A percentile compares a stretch with the other conserved stretches of the same genome.
These are phyloP conservation scores for Penicillium roqueforti DNA, from an alignment of 495 filamentous ascomycete genomes.

Conservation along the genomic window DNA sequence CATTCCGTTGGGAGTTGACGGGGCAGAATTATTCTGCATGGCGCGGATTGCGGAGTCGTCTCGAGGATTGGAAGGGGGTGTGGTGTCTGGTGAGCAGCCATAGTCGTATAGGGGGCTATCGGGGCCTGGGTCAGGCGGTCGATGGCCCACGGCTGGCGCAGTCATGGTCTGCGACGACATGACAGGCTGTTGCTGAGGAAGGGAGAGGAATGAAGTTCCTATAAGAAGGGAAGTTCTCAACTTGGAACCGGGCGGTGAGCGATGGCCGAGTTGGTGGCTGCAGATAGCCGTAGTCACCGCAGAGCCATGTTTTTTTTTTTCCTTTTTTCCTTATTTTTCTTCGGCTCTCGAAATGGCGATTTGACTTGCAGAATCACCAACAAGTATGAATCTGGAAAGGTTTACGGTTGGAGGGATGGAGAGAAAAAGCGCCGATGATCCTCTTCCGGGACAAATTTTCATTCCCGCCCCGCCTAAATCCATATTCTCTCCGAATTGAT, in stretches of 20 bases:
- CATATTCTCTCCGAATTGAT: constrained; percentile 19
- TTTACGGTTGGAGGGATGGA: not conserved
- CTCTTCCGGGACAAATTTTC: constrained; percentile 29
- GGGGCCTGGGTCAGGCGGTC: constrained; percentile 44
- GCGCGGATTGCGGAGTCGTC: constrained; percentile 46
- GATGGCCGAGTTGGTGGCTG: constrained; percentile 27
- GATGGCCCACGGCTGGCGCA: constrained; percentile 51
- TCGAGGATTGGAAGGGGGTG: constrained; percentile 34
- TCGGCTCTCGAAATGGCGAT: not conserved
- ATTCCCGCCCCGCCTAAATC: constrained; percentile 28
- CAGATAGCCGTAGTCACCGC: constrained; percentile 20
- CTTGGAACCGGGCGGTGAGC: constrained; percentile 32
- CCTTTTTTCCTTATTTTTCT: constrained; percentile 1
- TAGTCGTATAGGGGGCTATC: constrained; percentile 42
- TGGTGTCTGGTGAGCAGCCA: constrained; percentile 32
- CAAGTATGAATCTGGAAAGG: not conserved
- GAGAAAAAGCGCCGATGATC: constrained; percentile 15
- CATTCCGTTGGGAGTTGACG: constrained; percentile 33
- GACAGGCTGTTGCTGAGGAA: constrained; percentile 34
- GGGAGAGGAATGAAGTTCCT: constrained; percentile 24
- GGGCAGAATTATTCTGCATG: constrained; percentile 45
- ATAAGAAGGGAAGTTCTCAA: constrained; percentile 31
- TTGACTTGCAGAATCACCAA: not conserved
- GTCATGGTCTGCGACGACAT: constrained; percentile 58
- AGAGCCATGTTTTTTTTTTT: constrained; percentile 15